A percentile compares a stretch with the other conserved stretches of the same genome.
Evolutionary conservation across 768 basidiomycete species (phyloP).

Genomic region (Russula dissimulans): DNA sequence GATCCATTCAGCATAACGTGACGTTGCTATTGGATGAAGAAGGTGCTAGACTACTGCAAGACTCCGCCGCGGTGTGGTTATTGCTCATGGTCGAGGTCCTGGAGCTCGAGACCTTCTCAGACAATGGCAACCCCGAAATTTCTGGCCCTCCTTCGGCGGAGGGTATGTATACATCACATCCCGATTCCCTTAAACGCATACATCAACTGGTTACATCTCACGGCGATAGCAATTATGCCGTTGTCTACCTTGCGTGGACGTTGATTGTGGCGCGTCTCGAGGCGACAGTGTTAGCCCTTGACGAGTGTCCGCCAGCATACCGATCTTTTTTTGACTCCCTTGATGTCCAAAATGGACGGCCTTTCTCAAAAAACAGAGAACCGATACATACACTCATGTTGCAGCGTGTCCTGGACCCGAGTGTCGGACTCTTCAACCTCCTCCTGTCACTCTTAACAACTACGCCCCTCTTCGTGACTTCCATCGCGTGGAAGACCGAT

Average conservation of each 20-base stretch:
- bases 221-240: slow-evolving; percentile 52
- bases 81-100: slow-evolving; percentile 70
- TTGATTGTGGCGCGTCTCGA: slow-evolving; percentile 65
- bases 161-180: slow-evolving; percentile 51
- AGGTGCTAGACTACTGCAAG: slow-evolving; percentile 52
- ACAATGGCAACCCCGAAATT: slow-evolving; percentile 42
- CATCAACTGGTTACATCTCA: slow-evolving; percentile 59
- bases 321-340: slow-evolving; percentile 46
- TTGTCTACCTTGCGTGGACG: slow-evolving; percentile 76
- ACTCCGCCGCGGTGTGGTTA: slow-evolving; percentile 69
- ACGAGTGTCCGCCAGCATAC: slow-evolving; percentile 48
- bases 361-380: slow-evolving; percentile 51
- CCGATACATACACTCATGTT: slow-evolving; percentile 49
- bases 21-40: slow-evolving; percentile 69
- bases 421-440: slow-evolving; percentile 51
- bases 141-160: slow-evolving; percentile 39
- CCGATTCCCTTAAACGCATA: slow-evolving; percentile 51
- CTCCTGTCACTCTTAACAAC: slow-evolving; percentile 50
- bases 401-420: slow-evolving; percentile 45
- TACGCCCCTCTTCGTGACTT: slow-evolving; percentile 70
- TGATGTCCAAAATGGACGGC: slow-evolving; percentile 31
- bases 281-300: slow-evolving; percentile 35
- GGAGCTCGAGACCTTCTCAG: slow-evolving; percentile 64
- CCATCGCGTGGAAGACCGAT: slow-evolving; percentile 57
- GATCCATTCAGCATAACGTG: slow-evolving; percentile 51